Percentiles rank a stretch among this genome's conserved stretches.
Conservation (phyloP, 108 stramenopile species). For the Pseudonitzschia delicatissima region DNA sequence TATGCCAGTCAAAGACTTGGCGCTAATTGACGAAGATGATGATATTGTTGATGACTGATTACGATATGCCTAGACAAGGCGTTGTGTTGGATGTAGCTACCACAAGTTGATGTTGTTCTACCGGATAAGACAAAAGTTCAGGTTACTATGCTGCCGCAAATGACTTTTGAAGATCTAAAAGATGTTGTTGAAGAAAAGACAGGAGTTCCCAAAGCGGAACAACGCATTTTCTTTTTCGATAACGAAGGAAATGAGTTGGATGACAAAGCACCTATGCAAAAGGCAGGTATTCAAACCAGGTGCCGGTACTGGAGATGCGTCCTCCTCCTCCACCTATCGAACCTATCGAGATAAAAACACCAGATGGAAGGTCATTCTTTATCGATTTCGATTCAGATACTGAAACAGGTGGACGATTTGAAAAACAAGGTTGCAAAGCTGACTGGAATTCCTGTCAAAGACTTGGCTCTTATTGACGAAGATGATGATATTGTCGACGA, state of each 20-base stretch:
- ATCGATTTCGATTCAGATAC: constrained; percentile 1
- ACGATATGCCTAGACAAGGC: neutral
- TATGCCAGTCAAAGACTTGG: neutral
- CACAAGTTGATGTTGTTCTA: constrained; percentile 5
- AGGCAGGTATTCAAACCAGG: constrained; percentile 3
- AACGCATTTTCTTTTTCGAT: constrained; percentile 31
- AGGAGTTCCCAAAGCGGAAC: constrained; percentile 1
- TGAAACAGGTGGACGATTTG: constrained; percentile 5
- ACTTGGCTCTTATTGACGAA: neutral
- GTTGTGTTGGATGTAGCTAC: constrained; percentile 5
- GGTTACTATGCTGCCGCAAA: constrained; percentile 12
- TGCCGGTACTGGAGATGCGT: constrained; percentile 1
- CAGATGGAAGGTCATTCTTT: neutral
- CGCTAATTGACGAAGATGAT: constrained; percentile 2
- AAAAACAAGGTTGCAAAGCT: constrained; percentile 3
- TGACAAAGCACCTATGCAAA: neutral
- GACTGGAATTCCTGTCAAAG: neutral
- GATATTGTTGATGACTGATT: neutral
- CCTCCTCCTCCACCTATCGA: neutral
- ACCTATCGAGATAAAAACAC: neutral
- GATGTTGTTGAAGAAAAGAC: constrained; percentile 19
- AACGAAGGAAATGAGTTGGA: constrained; percentile 10
- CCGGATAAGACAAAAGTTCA: constrained; percentile 1
- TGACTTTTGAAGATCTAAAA: constrained; percentile 23
- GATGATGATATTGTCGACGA: neutral